A percentile compares a stretch with the other conserved stretches of the same genome.
These are phyloP conservation scores for Rhizoclosmatium sp. DNA, from an alignment of 192 early-diverging fungal species.

Conservation along the genomic window DNA sequence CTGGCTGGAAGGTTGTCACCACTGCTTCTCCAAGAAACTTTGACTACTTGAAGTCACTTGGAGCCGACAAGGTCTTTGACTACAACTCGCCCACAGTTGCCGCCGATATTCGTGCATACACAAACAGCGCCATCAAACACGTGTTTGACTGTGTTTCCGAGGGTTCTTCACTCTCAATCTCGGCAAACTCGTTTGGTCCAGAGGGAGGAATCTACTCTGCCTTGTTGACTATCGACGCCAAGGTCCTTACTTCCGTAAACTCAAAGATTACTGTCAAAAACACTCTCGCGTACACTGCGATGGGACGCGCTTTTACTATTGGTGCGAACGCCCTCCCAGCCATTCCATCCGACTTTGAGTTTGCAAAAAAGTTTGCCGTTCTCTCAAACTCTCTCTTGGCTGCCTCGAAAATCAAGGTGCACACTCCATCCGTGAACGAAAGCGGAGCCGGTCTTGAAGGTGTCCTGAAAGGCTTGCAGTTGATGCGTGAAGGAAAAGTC, in stretches of 20 bases:
- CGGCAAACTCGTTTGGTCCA: conserved; percentile 22
- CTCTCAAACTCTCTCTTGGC: conserved; percentile 33
- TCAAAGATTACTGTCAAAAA: conserved; percentile 13
- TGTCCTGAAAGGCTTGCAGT: conserved; percentile 34
- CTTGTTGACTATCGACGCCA: background rate
- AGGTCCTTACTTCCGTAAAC: background rate
- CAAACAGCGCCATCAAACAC: conserved; percentile 29
- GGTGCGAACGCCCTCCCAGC: conserved; percentile 6
- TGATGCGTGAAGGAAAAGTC: conserved; percentile 41
- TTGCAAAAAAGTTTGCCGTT: conserved; percentile 35
- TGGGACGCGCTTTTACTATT: conserved; percentile 35
- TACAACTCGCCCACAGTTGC: conserved; percentile 39
- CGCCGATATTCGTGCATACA: conserved; percentile 29
- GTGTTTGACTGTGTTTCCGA: conserved; percentile 39
- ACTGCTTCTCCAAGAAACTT: conserved; percentile 35
- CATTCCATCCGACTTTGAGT: conserved; percentile 29
- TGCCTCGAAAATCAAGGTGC: conserved; percentile 42
- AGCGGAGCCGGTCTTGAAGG: conserved; percentile 29
- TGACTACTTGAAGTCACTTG: conserved; percentile 29
- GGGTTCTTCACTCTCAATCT: conserved; percentile 26
- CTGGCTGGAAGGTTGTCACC: conserved; percentile 11
- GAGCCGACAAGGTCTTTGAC: conserved; percentile 43
- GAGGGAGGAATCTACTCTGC: background rate
- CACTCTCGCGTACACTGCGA: conserved; percentile 40
- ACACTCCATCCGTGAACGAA: conserved; percentile 17